Conservation (phyloP, 768 basidiomycete genomes). For the Termitomyces sp. region DNA sequence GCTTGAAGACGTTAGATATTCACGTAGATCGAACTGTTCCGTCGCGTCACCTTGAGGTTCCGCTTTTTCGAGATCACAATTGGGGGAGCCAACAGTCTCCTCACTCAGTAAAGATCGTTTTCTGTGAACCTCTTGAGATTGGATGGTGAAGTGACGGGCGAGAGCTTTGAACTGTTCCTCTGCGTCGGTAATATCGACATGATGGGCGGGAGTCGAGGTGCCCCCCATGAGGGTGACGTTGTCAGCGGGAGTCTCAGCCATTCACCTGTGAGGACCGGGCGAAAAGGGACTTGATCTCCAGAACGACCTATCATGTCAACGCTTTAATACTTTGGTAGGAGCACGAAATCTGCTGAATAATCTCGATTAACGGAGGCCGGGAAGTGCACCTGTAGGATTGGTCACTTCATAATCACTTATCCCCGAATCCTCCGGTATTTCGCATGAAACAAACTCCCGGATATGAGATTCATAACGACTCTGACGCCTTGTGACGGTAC, state of each 20-base stretch:
- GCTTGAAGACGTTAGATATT: slow-evolving; percentile 64
- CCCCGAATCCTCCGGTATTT: slow-evolving; percentile 9
- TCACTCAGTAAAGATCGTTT: slow-evolving; percentile 20
- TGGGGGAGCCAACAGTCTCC: slow-evolving; percentile 32
- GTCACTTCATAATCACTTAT: slow-evolving; percentile 6
- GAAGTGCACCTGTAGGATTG: not conserved
- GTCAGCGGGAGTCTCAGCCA: slow-evolving; percentile 28
- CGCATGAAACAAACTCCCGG: not conserved
- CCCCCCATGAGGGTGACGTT: slow-evolving; percentile 26
- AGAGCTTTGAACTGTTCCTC: slow-evolving; percentile 56
- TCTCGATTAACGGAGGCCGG: slow-evolving; percentile 6
- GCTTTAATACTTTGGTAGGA: slow-evolving; percentile 6
- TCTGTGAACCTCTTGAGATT: slow-evolving; percentile 19
- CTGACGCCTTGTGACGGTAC: not conserved
- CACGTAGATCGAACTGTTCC: slow-evolving; percentile 56
- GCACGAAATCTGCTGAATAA: slow-evolving; percentile 13
- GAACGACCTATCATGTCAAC: not conserved
- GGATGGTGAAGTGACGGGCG: slow-evolving; percentile 36
- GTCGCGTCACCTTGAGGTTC: slow-evolving; percentile 20
- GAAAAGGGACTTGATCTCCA: not conserved
- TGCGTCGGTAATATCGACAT: slow-evolving; percentile 48
- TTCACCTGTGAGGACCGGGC: slow-evolving; percentile 10
- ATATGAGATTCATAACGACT: not conserved
- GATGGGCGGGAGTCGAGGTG: slow-evolving; percentile 16
- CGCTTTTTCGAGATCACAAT: slow-evolving; percentile 43